Base-by-base conservation (phyloP, 1,139 yeast species). In the Pichia sp. region DNA sequence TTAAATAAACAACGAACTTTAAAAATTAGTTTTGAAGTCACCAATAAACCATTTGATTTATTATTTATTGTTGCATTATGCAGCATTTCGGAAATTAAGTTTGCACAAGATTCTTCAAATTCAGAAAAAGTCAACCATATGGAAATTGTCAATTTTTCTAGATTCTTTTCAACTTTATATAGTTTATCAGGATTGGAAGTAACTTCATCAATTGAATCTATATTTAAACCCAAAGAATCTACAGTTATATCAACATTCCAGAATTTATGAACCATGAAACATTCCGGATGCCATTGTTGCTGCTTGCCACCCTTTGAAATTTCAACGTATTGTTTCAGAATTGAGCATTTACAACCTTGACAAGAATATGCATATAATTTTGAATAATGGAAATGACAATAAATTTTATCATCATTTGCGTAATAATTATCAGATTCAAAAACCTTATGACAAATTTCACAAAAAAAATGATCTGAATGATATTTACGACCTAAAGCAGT, bases 201-300 rank as follows among this genome's bases (percentile, higher is more conserved):
- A 41, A 55, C 48, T 22, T 55, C 60, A 42, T 58, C 58, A 14
- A 60, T 50, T 14, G 54, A 47, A 19, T 53, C 52, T 8, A 52
- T 42, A 19, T 53, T 51, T 42, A 82, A 66, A 0, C 89, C 91
- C 41, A 84, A 77, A 6, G 79, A 72, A 53, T 79, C 84, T 0
- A 86, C 79, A 3, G 84, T 76, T n/a, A 90, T 74, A 54, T 84
- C 80, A 29, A 91, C 96, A 64, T 89, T 91, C 99, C 99, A 95
- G 64, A 90, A 91, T 67, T 91, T 91, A 72, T 87, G 91, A 48
- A 93, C 95, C 91, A 95, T 95, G 66, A 90, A 95, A 72, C 99
- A 95, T 67, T 95, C 99, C 3, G 98, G 98, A 68, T 95, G 99
- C 99, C 99, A 95, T 65, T 90, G 96, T 67, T 91, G 96, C 58